phyloP scores from a whole-genome alignment of 176 grass and related monocot species.

The Phyllostachys edulis region DNA sequence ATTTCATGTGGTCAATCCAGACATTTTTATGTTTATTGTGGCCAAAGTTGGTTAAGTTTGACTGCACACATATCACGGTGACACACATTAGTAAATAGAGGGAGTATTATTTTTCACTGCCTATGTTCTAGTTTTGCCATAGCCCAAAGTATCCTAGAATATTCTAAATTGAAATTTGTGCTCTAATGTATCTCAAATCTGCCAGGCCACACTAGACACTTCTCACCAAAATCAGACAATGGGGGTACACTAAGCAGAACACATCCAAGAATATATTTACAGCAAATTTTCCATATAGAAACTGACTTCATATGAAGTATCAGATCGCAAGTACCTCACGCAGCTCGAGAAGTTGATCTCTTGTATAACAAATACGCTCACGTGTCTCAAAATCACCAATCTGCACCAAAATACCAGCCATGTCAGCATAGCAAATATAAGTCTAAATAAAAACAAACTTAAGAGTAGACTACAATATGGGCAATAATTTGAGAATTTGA shows the following conservation, averaged over 20 bases:
- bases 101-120: background rate
- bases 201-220: background rate
- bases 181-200: background rate
- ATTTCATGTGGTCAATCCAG: background rate
- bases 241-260: background rate
- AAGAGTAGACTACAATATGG: background rate
- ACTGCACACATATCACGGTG: background rate
- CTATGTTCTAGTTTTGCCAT: background rate
- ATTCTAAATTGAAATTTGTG: background rate
- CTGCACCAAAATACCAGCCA: slow-evolving; percentile 40
- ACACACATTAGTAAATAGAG: background rate
- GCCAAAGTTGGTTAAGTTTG: background rate
- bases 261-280: background rate
- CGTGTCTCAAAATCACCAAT: slow-evolving; percentile 69
- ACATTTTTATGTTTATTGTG: background rate
- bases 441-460: background rate
- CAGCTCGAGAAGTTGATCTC: slow-evolving; percentile 79
- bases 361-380: slow-evolving; percentile 71
- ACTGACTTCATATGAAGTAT: slow-evolving; percentile 1
- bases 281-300: slow-evolving; percentile 17
- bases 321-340: slow-evolving; percentile 51
- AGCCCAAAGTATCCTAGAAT: background rate
- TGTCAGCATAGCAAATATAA: background rate
- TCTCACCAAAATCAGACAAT: slow-evolving; percentile 22
- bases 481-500: background rate